Percentiles rank a stretch among this genome's conserved stretches.
Conservation (phyloP, 2,329 filamentous ascomycete species). For the Stachybotrys chlorohalonatus region DNA sequence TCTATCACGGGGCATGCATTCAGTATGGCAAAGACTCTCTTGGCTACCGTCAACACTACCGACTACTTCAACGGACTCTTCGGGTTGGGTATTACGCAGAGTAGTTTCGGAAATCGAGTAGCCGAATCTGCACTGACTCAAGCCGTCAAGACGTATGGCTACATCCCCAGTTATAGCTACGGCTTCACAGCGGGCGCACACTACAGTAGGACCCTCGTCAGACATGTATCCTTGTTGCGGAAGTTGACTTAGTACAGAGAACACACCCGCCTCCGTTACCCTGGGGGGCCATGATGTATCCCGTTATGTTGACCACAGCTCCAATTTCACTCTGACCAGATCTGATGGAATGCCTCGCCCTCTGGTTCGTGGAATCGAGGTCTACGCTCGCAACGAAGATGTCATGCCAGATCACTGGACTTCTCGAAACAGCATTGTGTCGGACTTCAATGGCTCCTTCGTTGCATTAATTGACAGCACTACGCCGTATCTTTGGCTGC, state of each 20-base stretch:
- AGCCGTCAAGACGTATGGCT: slow-evolving; percentile 47
- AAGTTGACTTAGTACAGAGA: slow-evolving; percentile 15
- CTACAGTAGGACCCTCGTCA: slow-evolving; percentile 45
- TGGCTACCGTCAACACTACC: slow-evolving; percentile 46
- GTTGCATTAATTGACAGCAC: slow-evolving; percentile 53
- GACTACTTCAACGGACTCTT: slow-evolving; percentile 45
- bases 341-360: slow-evolving; percentile 47
- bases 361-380: slow-evolving; percentile 48
- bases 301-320: slow-evolving; percentile 51
- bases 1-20: slow-evolving; percentile 26
- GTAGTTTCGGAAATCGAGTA: slow-evolving; percentile 39
- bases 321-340: slow-evolving; percentile 48
- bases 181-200: slow-evolving; percentile 69
- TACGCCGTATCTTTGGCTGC: slow-evolving; percentile 56
- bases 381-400: slow-evolving; percentile 21
- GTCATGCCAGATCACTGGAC: slow-evolving; percentile 26
- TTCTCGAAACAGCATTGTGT: slow-evolving; percentile 26
- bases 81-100: slow-evolving; percentile 46
- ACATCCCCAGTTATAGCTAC: slow-evolving; percentile 64
- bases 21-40: slow-evolving; percentile 34
- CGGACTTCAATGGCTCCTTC: slow-evolving; percentile 36
- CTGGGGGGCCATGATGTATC: slow-evolving; percentile 62
- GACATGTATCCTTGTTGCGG: not conserved
- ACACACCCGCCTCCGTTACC: slow-evolving; percentile 47
- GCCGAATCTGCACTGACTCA: slow-evolving; percentile 44